Conservation (phyloP, 768 basidiomycete genomes). For the Hypholoma fasciculare region DNA sequence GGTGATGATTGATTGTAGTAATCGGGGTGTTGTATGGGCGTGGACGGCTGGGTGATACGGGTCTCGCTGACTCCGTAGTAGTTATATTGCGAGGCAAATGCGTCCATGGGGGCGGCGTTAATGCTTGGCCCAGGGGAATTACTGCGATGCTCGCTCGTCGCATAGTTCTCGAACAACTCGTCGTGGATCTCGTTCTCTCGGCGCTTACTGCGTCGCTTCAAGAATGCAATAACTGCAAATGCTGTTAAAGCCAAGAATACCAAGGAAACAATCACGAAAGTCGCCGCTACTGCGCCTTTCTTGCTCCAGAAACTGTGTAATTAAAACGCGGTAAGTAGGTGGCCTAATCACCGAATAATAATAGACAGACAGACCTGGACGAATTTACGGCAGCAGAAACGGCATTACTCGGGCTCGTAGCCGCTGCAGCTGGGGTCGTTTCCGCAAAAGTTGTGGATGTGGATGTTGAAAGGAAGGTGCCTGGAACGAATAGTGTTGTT, state of each 20-base stretch:
- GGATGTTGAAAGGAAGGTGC: background rate
- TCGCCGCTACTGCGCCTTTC: constrained; percentile 36
- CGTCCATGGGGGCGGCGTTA: constrained; percentile 27
- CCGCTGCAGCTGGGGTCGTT: background rate
- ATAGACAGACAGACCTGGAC: constrained; percentile 15
- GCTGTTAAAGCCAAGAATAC: constrained; percentile 23
- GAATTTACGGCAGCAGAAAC: constrained; percentile 9
- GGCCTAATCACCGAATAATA: background rate
- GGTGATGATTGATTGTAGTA: constrained; percentile 11
- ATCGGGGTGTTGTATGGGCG: constrained; percentile 21
- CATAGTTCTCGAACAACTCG: constrained; percentile 27
- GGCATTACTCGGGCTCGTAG: background rate
- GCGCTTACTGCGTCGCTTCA: constrained; percentile 24
- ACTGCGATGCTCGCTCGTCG: constrained; percentile 17
- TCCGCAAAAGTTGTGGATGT: constrained; percentile 1
- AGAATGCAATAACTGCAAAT: constrained; percentile 20
- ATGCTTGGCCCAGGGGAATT: constrained; percentile 29
- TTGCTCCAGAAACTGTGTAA: constrained; percentile 34
- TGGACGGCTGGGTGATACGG: constrained; percentile 8
- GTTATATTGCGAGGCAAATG: constrained; percentile 19
- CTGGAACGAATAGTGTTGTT: background rate
- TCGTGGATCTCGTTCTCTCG: constrained; percentile 22
- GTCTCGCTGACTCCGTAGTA: constrained; percentile 9
- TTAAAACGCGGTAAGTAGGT: constrained; percentile 6
- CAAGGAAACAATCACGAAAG: constrained; percentile 31